Evolutionary conservation across 805 yeast species (phyloP), one percentile per base, ranked within the genome.

Genomic region (Candida awuae): DNA sequence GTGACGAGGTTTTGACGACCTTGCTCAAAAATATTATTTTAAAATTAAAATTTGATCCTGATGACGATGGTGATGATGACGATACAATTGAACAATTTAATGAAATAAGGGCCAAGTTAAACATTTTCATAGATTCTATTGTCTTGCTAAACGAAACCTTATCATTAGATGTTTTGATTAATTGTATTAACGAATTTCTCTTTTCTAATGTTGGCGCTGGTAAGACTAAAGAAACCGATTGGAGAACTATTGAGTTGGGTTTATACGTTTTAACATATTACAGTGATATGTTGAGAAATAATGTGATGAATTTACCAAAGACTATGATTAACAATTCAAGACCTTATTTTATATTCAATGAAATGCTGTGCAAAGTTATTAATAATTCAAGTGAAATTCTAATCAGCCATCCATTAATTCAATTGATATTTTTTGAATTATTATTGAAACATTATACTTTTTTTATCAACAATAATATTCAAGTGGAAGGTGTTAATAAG

Each of bases 221-320:
- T 2, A 26, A 20, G 12, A 35, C 34, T 35, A 36, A 38, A 17
- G 28, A 46, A 14, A 38, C 39, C 22, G 75, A 78, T 47, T 88
- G 97, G 97, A 75, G 86, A 55, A 75, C 72, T 20, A 68, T 85
- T 29, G 99, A 92, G 60, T 68, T 92, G 46, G 97, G 95, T 3
- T 65, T 92, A 37, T 87, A 70, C 56, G 94, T 88, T 61, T 70
- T 92, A 53, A 73, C 77, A 38, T 81, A 79, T 48, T 78, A 80
- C 48, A 77, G 87, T 36, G 97, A 90, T 44, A 73, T 84, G 40
- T 66, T 88, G 42, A 76, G 85, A 58, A 83, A 79, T 51, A 85
- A 85, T 49, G 59, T 80, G n/a, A 74, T 86, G 59, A 77, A 77
- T 50, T 53, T 83, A 29, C 80, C 81, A 30, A 79, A 84, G 54